Base-by-base conservation (phyloP, 306 rosid species). In the Trifolium pratense region DNA sequence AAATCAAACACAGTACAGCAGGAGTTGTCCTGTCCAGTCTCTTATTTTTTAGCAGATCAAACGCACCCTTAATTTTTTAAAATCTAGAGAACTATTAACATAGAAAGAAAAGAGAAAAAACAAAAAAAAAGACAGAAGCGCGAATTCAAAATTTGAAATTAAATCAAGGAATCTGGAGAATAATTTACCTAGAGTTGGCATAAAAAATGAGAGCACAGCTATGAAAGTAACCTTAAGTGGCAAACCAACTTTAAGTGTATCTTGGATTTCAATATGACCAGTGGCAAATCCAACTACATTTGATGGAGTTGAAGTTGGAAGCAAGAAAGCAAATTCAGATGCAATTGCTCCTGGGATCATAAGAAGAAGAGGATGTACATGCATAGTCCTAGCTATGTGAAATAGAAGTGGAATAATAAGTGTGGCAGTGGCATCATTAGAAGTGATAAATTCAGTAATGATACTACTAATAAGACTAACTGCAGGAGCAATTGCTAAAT, bases 281-380 rank as follows among this genome's bases (percentile, higher is more conserved):
- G 96, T 92, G 40, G 88, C 68, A 63, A 92, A 92, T 4, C 91
- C 96, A 10, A 89, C 97, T 1, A 88, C 75, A 48, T 92, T 92
- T 5, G 97, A 88, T 1, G 97, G 96, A 4, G 96, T 88, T 16
- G 90, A 79, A 3, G 96, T 89, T 4, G 97, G 97, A 14, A 92
- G 86, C 77, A 84, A 66, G 93, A 64, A 88, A 21, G 97, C 81
- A 68, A 92, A 88, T 75, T 89, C 93, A 0, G 89, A 76, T 1
- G 93, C 89, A 15, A 92, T 78, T 53, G 97, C 90, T n/a, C 97
- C 93, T 0, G 96, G 97, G 31, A 92, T 48, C 91, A 92, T 80
- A 6, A 92, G 89, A 29, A 88, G 83, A 32, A 92, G 89, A 1
- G 97, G 97, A 25, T 89, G 90, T 5, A 92, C 80, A 48, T 73